phyloP scores from a whole-genome alignment of 345 rosid species.

The Hibiscus mutabilis region DNA sequence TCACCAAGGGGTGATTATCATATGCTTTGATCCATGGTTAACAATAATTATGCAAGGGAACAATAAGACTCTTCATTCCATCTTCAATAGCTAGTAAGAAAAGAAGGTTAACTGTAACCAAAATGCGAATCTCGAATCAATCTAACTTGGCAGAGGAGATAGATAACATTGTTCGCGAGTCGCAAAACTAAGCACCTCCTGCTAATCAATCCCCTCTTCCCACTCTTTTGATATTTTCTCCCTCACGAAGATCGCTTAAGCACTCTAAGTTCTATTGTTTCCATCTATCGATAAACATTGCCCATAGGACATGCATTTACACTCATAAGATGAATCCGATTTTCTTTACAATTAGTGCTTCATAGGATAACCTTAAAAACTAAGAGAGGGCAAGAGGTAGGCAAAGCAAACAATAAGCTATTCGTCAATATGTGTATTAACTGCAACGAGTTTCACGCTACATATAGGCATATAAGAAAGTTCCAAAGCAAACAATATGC shows the following conservation, averaged over 20 bases:
- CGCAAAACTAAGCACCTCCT: not conserved
- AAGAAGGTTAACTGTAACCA: slow-evolving; percentile 1
- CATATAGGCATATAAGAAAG: not conserved
- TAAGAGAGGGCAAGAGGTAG: not conserved
- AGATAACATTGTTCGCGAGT: not conserved
- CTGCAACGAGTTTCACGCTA: not conserved
- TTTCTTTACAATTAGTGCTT: not conserved
- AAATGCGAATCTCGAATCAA: not conserved
- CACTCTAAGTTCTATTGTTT: not conserved
- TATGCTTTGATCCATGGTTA: not conserved
- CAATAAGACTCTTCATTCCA: not conserved
- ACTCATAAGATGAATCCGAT: not conserved
- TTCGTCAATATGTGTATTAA: not conserved
- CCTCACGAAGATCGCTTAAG: not conserved
- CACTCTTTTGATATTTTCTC: too few relatives aligned
- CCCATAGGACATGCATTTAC: not conserved
- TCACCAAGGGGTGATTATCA: not conserved
- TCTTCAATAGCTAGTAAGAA: not conserved
- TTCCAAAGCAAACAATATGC: slow-evolving; percentile 1
- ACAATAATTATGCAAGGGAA: not conserved
- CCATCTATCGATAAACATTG: not conserved
- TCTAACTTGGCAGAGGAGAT: slow-evolving; percentile 2
- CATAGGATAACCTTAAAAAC: not conserved
- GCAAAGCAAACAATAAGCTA: not conserved
- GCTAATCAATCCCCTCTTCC: not conserved